These are phyloP conservation scores for Alternaria ethzedia DNA, from an alignment of 2,329 filamentous ascomycete genomes.

Conservation along the genomic window DNA sequence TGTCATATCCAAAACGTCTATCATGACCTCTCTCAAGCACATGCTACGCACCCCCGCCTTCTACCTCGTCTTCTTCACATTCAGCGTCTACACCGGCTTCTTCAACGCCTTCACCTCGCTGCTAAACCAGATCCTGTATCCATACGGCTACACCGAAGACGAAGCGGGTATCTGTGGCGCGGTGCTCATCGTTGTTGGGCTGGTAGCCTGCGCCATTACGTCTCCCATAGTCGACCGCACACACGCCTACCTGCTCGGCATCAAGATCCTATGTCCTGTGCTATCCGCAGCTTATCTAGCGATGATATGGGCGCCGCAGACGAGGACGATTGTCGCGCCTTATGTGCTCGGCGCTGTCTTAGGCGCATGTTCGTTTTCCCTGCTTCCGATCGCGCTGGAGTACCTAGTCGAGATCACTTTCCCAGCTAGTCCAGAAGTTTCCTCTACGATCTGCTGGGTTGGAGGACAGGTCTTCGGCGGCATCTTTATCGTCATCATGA, in stretches of 20 bases:
- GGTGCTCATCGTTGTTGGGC: slow-evolving; percentile 85
- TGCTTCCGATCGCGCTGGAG: slow-evolving; percentile 86
- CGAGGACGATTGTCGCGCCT: slow-evolving; percentile 67
- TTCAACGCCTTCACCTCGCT: slow-evolving; percentile 93
- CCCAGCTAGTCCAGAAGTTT: slow-evolving; percentile 85
- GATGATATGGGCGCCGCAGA: slow-evolving; percentile 80
- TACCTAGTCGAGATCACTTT: slow-evolving; percentile 86
- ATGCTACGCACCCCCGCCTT: slow-evolving; percentile 69
- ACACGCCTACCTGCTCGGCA: slow-evolving; percentile 75
- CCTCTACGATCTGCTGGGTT: slow-evolving; percentile 82
- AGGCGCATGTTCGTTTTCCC: slow-evolving; percentile 78
- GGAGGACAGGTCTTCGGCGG: slow-evolving; percentile 86
- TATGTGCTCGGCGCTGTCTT: slow-evolving; percentile 78
- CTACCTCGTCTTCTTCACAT: slow-evolving; percentile 82
- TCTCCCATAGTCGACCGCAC: slow-evolving; percentile 85
- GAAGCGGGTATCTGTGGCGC: slow-evolving; percentile 90
- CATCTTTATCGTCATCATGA: slow-evolving; percentile 82
- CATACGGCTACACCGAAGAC: slow-evolving; percentile 83
- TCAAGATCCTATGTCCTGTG: slow-evolving; percentile 77
- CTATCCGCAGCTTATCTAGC: slow-evolving; percentile 75
- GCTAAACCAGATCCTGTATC: slow-evolving; percentile 86
- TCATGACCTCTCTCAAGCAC: slow-evolving; percentile 58
- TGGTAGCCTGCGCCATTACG: slow-evolving; percentile 75
- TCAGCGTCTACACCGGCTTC: slow-evolving; percentile 82
- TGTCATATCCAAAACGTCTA: slow-evolving; percentile 60